Percentiles rank a stretch among this genome's conserved stretches.
These are phyloP conservation scores for Aspergillus piperis DNA, from an alignment of 2,329 filamentous ascomycete species.

Conservation along the genomic window DNA sequence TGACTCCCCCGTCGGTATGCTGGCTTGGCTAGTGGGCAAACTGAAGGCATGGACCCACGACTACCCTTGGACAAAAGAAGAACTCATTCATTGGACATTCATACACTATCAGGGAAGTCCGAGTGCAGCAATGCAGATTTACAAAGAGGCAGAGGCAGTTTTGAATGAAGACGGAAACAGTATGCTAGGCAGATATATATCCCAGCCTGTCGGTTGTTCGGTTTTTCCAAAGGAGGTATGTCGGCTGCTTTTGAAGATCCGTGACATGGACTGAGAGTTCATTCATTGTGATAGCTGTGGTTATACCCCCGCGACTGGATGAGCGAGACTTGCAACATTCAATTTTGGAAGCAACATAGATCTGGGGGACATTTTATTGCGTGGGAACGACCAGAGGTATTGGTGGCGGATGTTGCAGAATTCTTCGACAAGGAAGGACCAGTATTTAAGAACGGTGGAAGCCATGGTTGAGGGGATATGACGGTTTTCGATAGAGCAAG, in stretches of 20 bases:
- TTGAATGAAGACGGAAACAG: no score
- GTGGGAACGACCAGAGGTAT: conserved; percentile 51
- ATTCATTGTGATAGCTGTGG: no score
- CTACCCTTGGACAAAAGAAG: conserved; percentile 74
- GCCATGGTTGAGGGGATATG: neutral
- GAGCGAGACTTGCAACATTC: conserved; percentile 29
- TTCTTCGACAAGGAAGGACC: conserved; percentile 51
- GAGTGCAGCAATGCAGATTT: no score
- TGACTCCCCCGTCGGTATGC: conserved; percentile 68
- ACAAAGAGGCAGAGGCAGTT: no score
- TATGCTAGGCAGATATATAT: conserved; percentile 33
- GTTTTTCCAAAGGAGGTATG: conserved; percentile 53
- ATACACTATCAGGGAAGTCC: conserved; percentile 61
- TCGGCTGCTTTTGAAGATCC: conserved; percentile 52
- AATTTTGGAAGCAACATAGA: no score
- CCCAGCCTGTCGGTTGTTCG: conserved; percentile 68
- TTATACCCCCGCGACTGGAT: conserved; percentile 39
- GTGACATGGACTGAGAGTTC: no score
- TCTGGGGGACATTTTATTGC: conserved; percentile 57
- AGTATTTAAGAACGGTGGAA: conserved; percentile 28
- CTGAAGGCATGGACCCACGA: conserved; percentile 73
- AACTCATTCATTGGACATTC: conserved; percentile 72
- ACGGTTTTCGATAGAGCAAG: no score
- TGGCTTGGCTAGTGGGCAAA: conserved; percentile 83
- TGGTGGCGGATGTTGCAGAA: conserved; percentile 48